Evolutionary conservation across 441 rosid species (phyloP).

Genomic region (Eruca vesicaria): DNA sequence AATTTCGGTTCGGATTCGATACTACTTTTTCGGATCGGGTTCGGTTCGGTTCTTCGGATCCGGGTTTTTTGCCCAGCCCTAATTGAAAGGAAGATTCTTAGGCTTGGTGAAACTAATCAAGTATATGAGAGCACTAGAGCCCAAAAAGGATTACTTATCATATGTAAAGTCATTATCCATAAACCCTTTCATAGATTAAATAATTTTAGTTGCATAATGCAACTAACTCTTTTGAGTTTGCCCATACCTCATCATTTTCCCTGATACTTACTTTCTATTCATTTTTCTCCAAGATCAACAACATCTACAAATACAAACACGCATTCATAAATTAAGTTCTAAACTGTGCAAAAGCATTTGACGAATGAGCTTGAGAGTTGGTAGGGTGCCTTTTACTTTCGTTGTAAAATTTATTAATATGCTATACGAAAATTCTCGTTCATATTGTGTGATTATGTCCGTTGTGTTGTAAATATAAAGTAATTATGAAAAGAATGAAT

Average conservation of each 20-base stretch:
- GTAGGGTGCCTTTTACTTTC: not conserved
- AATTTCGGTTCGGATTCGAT: too few relatives aligned
- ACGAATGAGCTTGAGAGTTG: not conserved
- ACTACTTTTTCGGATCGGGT: too few relatives aligned
- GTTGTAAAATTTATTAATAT: too few relatives aligned
- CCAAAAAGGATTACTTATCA: slow-evolving; percentile 7
- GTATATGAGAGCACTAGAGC: not conserved
- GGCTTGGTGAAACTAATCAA: slow-evolving; percentile 10
- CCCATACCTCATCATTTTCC: slow-evolving; percentile 18
- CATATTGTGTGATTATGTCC: not conserved
- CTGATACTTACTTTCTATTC: not conserved
- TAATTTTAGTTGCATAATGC: not conserved
- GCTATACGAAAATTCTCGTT: too few relatives aligned
- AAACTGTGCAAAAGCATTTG: slow-evolving; percentile 6
- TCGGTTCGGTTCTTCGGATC: too few relatives aligned
- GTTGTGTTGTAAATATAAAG: not conserved
- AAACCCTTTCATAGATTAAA: slow-evolving; percentile 15
- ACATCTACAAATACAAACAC: not conserved
- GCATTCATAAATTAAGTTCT: not conserved
- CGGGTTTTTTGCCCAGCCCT: too few relatives aligned
- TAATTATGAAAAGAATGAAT: not conserved
- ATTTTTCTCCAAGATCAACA: slow-evolving; percentile 6
- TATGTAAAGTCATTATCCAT: slow-evolving; percentile 15
- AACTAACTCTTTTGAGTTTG: slow-evolving; percentile 1
- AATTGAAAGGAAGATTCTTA: not conserved